Evolutionary conservation across 768 basidiomycete genomes (phyloP).

Genomic region (Postia placenta): DNA sequence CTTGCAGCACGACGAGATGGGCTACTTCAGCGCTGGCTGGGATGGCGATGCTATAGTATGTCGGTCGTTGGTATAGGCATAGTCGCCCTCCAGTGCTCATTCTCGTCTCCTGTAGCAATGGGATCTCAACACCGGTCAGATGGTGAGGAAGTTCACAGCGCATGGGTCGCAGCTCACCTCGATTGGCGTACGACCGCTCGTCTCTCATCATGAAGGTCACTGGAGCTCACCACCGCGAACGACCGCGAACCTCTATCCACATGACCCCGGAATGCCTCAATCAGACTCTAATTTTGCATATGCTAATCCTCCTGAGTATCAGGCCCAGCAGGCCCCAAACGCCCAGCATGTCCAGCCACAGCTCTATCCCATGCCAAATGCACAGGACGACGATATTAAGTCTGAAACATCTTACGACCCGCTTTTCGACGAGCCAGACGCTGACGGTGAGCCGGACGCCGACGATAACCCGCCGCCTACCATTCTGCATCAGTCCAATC

Average conservation of each 20-base stretch:
- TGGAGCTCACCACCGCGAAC: constrained; percentile 9
- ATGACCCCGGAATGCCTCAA: no score
- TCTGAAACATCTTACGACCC: constrained; percentile 85
- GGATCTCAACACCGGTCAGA: constrained; percentile 91
- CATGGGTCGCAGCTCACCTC: constrained; percentile 84
- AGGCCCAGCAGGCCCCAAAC: not conserved
- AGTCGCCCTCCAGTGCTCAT: not conserved
- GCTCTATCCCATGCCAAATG: no score
- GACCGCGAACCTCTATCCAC: no score
- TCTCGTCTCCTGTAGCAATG: constrained; percentile 84
- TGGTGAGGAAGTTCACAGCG: constrained; percentile 66
- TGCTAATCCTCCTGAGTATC: not conserved
- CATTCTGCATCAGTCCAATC: no score
- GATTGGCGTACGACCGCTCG: constrained; percentile 68
- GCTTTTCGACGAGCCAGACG: constrained; percentile 80
- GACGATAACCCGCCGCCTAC: not conserved
- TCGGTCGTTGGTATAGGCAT: no score
- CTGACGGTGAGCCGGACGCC: constrained; percentile 34
- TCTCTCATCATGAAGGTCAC: constrained; percentile 24
- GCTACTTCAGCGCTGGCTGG: constrained; percentile 90
- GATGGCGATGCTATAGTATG: constrained; percentile 84
- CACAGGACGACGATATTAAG: constrained; percentile 51
- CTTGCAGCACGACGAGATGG: constrained; percentile 75
- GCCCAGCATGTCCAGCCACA: not conserved
- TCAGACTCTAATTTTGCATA: not conserved